These are phyloP conservation scores for Neurospora sp. DNA, from an alignment of 495 filamentous ascomycete genomes.

Conservation along the genomic window DNA sequence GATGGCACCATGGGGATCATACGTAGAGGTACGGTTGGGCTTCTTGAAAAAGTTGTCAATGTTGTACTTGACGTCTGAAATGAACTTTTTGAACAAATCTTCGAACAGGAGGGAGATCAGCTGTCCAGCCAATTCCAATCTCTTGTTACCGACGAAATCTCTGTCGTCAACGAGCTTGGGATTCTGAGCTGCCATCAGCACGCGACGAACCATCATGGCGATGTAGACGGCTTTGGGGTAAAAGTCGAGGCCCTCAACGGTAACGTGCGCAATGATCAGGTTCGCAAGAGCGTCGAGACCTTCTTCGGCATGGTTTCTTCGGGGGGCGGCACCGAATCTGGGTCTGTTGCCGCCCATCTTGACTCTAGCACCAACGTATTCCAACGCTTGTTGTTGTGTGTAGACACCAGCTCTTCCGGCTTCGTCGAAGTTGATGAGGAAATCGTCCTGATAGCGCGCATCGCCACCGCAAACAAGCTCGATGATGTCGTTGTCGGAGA, in stretches of 20 bases:
- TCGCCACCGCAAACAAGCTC: conserved; percentile 79
- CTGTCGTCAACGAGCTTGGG: conserved; percentile 83
- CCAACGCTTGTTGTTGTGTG: conserved; percentile 89
- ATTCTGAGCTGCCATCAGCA: conserved; percentile 87
- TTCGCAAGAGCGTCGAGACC: conserved; percentile 84
- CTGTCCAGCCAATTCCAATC: conserved; percentile 87
- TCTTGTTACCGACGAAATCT: conserved; percentile 97
- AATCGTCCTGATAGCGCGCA: conserved; percentile 80
- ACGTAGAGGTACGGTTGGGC: conserved; percentile 70
- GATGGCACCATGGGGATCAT: conserved; percentile 74
- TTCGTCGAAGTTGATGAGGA: conserved; percentile 90
- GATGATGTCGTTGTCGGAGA: conserved; percentile 89
- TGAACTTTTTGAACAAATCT: conserved; percentile 92
- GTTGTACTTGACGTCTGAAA: conserved; percentile 72
- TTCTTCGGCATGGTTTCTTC: conserved; percentile 71
- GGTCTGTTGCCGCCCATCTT: conserved; percentile 56
- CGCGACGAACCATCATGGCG: conserved; percentile 88
- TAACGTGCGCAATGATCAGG: conserved; percentile 85
- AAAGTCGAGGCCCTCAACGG: conserved; percentile 83
- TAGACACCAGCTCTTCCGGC: conserved; percentile 67
- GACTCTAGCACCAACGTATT: conserved; percentile 75
- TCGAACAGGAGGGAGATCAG: conserved; percentile 93
- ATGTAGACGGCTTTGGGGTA: conserved; percentile 91
- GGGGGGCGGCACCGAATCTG: conserved; percentile 29
- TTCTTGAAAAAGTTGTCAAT: conserved; percentile 92